A percentile compares a stretch with the other conserved stretches of the same genome.
These are phyloP conservation scores for Ambispora gerdemannii DNA, from an alignment of 192 early-diverging fungal genomes.

Conservation along the genomic window DNA sequence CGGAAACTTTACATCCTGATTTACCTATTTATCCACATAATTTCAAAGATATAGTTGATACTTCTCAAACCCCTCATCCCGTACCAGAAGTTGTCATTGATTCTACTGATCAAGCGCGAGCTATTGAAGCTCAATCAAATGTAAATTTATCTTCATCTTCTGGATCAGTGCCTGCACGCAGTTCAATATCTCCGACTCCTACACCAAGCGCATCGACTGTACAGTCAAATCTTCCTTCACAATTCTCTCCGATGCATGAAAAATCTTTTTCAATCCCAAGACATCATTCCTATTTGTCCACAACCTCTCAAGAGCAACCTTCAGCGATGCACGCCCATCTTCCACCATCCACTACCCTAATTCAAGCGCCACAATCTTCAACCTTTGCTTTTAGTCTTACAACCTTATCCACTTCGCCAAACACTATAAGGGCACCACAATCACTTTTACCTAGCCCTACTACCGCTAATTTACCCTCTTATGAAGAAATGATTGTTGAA, in stretches of 20 bases:
- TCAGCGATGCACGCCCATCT: background rate
- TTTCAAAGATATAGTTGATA: slow-evolving; percentile 21
- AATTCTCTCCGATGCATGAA: background rate
- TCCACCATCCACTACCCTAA: background rate
- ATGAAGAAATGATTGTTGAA: slow-evolving; percentile 54
- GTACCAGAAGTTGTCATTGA: background rate
- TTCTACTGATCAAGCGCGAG: background rate
- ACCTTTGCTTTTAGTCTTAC: background rate
- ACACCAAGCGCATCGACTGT: background rate
- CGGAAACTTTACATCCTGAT: slow-evolving; percentile 33
- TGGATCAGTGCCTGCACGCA: background rate
- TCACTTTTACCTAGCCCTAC: slow-evolving; percentile 10
- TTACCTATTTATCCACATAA: slow-evolving; percentile 31
- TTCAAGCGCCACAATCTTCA: background rate
- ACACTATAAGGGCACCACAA: background rate
- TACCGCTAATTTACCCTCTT: slow-evolving; percentile 40
- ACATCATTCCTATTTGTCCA: background rate
- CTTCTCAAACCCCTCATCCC: background rate
- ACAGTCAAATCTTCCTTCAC: background rate
- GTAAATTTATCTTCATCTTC: background rate
- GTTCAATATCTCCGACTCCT: background rate
- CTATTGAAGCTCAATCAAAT: background rate
- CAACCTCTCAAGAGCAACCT: background rate
- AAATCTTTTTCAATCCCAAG: background rate
- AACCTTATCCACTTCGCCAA: background rate